Percentiles rank a stretch among this genome's conserved stretches.
These are phyloP conservation scores for Penicillium waksmanii DNA, from an alignment of 495 filamentous ascomycete genomes.

Conservation along the genomic window DNA sequence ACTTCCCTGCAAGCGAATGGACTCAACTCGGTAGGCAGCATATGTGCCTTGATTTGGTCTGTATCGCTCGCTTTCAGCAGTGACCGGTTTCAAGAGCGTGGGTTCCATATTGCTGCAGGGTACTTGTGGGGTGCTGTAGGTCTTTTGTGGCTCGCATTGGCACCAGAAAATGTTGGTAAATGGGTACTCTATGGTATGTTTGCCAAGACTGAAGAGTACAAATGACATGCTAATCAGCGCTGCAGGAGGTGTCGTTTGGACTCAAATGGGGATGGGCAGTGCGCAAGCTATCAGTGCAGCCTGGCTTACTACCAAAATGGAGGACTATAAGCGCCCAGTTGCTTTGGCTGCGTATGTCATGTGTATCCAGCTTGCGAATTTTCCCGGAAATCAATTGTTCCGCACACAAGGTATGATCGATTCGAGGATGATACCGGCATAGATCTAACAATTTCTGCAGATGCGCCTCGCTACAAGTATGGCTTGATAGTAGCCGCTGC, in stretches of 20 bases:
- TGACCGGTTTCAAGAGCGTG: conserved; percentile 7
- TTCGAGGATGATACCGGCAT: not conserved
- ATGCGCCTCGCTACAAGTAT: conserved; percentile 9
- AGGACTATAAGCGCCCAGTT: conserved; percentile 9
- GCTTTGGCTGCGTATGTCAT: conserved; percentile 12
- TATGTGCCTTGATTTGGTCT: conserved; percentile 13
- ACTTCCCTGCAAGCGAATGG: conserved; percentile 9
- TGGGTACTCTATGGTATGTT: conserved; percentile 8
- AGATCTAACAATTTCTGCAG: not conserved
- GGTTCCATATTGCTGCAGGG: conserved; percentile 6
- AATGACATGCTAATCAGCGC: not conserved
- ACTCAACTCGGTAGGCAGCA: conserved; percentile 9
- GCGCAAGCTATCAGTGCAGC: conserved; percentile 11
- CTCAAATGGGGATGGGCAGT: conserved; percentile 13
- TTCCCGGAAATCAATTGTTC: conserved; percentile 10
- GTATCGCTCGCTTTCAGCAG: conserved; percentile 11
- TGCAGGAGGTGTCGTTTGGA: conserved; percentile 8
- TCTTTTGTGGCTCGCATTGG: conserved; percentile 9
- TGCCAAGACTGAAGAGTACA: not conserved
- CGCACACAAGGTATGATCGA: conserved; percentile 8
- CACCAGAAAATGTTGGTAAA: conserved; percentile 7
- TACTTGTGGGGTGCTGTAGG: conserved; percentile 10
- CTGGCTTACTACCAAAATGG: conserved; percentile 9
- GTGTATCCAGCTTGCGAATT: conserved; percentile 12
- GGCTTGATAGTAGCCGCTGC: conserved; percentile 5